Base-by-base conservation (phyloP, 768 basidiomycete species). In the Fomitopsis pulvina region DNA sequence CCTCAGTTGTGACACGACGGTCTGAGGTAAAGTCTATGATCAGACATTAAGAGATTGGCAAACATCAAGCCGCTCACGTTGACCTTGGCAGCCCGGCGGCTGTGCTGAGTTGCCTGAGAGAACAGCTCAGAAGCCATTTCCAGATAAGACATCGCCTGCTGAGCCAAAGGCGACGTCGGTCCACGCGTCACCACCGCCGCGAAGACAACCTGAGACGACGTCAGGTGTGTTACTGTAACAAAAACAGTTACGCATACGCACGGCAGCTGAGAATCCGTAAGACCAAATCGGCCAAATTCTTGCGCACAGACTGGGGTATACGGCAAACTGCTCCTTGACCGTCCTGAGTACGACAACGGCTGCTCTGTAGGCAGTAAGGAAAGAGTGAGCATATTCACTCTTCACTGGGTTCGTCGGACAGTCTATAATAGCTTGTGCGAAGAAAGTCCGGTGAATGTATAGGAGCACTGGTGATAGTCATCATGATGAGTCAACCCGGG, bases 151-250 rank as follows among this genome's bases (percentile, higher is more conserved):
- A 89, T 80, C 3, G 88, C 88, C 1, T 76, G 72, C 11, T 73
- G 64, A 0, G 87, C 88, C 10, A 90, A 62, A 0, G 83, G 78
- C 1, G 82, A 86, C 5, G 76, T 69, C 4, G 88, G 88, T 2
- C 83, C 80, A 25, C 84, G 77, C 2, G 83, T 86, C 2, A 85
- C 88, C 18, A 91, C 82, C 3, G 85, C 83, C 3, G 86, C 89
- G 57, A 90, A 85, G 14, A 90, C 82, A 9, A 87, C 75, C 86
- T 88, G 50, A 75, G 57, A 80, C 10, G 72, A 75, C 12, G 18
- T 51, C 27, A 50, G 38, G 1, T 18, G 4, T 24, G 16, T 11
- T n/a, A n/a, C n/a, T n/a, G n/a, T n/a, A n/a, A n/a, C n/a, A n/a
- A n/a, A n/a, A n/a, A n/a, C n/a, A n/a, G 50, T 18, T 30, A 37